Base-by-base conservation (phyloP, 106 monocot genomes). In the Narthecium ossifragum region DNA sequence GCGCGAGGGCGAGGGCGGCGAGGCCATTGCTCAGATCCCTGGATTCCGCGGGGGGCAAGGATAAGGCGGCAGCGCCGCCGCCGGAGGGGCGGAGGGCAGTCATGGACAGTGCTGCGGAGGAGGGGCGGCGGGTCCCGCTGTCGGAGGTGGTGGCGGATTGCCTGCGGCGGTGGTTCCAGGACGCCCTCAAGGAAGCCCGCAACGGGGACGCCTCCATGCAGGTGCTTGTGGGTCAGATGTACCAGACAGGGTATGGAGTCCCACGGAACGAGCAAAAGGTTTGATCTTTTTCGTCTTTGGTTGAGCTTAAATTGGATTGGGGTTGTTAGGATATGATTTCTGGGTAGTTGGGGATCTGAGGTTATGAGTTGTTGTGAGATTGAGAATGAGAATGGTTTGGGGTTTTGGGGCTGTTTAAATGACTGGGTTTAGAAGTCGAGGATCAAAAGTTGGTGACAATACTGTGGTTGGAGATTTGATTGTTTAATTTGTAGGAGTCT, bases 151-250 rank as follows among this genome's bases (percentile, higher is more conserved):
- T 94, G 27, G 22, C 64, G 49, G 85, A 94, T 34, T 94, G 94
- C 62, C 73, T 75, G 30, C 48, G 52, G 58, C 52, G 94, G 52
- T 94, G 94, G 94, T 94, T 94, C 61, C 77, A 83, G 62, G 94
- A 94, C 54, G 53, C 94, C 37, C 80, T 86, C 38, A 86, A 80
- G 80, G 94, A 89, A 67, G 94, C 85, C 31, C 75, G 38, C 71
- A 60, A 51, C 23, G 94, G 94, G 9, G 89, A 94, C 73, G 46
- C 69, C 21, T 51, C 73, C 57, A 94, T 90, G 89, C 89, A 89
- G 75, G 82, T 94, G 9, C 73, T 90, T 21, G 85, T 94, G 3
- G 85, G 79, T 31, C 93, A 93, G 85, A 93, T 94, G 94, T 94
- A 90, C 61, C 67, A 70, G 34, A 78, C 45, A 32, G 94, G 94